phyloP scores from a whole-genome alignment of 345 rosid genomes.

The Eucalyptus curtisii region DNA sequence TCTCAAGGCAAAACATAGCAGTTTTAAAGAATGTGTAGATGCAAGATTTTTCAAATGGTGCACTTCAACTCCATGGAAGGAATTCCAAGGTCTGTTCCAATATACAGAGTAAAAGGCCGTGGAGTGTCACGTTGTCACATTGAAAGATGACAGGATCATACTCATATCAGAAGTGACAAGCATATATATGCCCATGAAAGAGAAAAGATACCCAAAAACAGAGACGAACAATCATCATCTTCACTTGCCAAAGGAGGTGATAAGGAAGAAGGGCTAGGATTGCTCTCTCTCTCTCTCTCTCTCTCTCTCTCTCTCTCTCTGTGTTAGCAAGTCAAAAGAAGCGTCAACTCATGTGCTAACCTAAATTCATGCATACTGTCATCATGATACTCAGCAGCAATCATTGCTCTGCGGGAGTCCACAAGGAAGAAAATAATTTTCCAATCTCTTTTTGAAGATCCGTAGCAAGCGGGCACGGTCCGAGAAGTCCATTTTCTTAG shows the following conservation, averaged over 20 bases:
- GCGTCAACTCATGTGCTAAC: neutral
- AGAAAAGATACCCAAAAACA: neutral
- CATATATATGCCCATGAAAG: neutral
- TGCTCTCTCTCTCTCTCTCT: neutral
- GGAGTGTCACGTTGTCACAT: neutral
- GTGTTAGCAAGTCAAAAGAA: neutral
- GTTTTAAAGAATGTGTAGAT: neutral
- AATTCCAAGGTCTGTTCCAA: neutral
- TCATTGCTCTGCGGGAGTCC: neutral
- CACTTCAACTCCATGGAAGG: neutral
- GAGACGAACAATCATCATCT: neutral
- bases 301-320: neutral
- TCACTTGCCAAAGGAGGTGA: neutral
- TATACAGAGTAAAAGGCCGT: neutral
- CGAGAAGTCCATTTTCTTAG: neutral
- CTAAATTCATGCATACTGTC: neutral
- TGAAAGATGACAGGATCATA: neutral
- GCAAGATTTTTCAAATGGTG: neutral
- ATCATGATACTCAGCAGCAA: neutral
- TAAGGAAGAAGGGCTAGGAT: neutral
- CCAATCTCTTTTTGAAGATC: neutral
- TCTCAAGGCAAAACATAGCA: neutral
- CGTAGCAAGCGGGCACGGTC: neutral
- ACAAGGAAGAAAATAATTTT: neutral
- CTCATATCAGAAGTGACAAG: neutral